Evolutionary conservation across 352 stramenopile species (phyloP), one percentile per base, ranked within the genome.

Genomic region (Globisporangium rhizosaccharum): DNA sequence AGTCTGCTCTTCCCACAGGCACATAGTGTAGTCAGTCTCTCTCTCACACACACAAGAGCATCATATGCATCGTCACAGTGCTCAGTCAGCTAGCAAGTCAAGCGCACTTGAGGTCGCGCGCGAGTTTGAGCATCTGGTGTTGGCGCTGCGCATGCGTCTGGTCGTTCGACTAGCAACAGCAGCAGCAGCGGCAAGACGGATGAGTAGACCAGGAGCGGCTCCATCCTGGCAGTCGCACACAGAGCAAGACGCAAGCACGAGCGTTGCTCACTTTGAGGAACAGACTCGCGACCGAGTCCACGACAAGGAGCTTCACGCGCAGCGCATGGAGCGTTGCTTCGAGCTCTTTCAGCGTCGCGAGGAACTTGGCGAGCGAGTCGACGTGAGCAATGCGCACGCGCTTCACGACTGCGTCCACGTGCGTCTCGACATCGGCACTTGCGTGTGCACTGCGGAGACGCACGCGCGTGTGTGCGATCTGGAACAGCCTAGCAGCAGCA

Each of bases 281-380:
- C 7, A 89, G 58, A 28, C 79, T 72, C 10, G 80, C 72, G 1
- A 89, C 56, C n/a, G 82, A 92, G 68, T 94, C 85, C 52, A 92
- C 65, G 37, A 94, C 67, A 2, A 94, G 23, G 50, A 92, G 72
- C 51, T 90, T 87, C 15, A 79, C 67, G 25, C 74, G 63, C 33
- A 78, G 59, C 17, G 58, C 59, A n/a, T 70, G 50, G 57, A 91
- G 75, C 20, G 53, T 66, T 18, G 66, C 57, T 53, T 88, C 67
- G n/a, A 90, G 55, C 20, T 73, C 67, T 47, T 85, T 85, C 10
- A 91, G 48, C 79, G 66, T 75, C 1, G 58, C 51, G 20, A 73
- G 41, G 50, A 88, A 85, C 10, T 68, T 59, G 23, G 70, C 59
- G 10, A 91, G 59, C 1, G 73, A 72, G 26, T 70, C 65, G 9